Evolutionary conservation across 2,329 filamentous ascomycete species (phyloP).

Genomic region (Calonectria hongkongensis): DNA sequence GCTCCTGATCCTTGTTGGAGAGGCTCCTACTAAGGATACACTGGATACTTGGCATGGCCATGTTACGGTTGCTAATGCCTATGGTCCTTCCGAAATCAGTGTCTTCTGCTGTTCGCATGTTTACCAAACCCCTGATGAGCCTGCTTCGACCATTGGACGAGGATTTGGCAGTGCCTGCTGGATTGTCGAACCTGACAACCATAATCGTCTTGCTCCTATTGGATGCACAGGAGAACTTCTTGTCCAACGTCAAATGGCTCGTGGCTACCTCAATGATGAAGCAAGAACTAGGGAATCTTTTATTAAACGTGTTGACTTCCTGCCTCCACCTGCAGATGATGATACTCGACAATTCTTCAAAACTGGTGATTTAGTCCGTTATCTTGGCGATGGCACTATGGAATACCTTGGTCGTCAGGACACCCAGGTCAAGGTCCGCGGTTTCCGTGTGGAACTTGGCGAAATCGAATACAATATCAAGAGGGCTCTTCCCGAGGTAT

Average conservation of each 20-base stretch:
- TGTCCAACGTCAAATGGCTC: conserved; percentile 49
- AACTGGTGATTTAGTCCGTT: conserved; percentile 55
- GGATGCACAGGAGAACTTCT: conserved; percentile 53
- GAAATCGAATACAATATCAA: conserved; percentile 54
- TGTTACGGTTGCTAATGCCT: conserved; percentile 36
- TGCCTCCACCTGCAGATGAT: neutral
- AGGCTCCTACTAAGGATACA: conserved; percentile 38
- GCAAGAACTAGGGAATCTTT: conserved; percentile 43
- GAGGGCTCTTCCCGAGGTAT: conserved; percentile 31
- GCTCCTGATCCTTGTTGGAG: conserved; percentile 39
- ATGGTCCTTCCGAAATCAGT: conserved; percentile 41
- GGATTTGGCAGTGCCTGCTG: conserved; percentile 21
- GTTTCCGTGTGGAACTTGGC: conserved; percentile 55
- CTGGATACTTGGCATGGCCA: conserved; percentile 30
- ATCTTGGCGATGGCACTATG: conserved; percentile 48
- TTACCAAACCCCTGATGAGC: neutral
- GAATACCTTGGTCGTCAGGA: conserved; percentile 57
- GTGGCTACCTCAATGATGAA: conserved; percentile 47
- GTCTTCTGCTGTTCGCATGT: conserved; percentile 36
- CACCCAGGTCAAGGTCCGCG: conserved; percentile 56
- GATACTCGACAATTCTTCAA: conserved; percentile 57
- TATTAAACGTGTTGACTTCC: neutral
- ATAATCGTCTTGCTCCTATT: conserved; percentile 47
- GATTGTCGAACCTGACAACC: conserved; percentile 24
- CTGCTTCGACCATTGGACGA: conserved; percentile 19